A percentile compares a stretch with the other conserved stretches of the same genome.
These are phyloP conservation scores for Juglanconis oblonga DNA, from an alignment of 2,329 filamentous ascomycete genomes.

Conservation along the genomic window DNA sequence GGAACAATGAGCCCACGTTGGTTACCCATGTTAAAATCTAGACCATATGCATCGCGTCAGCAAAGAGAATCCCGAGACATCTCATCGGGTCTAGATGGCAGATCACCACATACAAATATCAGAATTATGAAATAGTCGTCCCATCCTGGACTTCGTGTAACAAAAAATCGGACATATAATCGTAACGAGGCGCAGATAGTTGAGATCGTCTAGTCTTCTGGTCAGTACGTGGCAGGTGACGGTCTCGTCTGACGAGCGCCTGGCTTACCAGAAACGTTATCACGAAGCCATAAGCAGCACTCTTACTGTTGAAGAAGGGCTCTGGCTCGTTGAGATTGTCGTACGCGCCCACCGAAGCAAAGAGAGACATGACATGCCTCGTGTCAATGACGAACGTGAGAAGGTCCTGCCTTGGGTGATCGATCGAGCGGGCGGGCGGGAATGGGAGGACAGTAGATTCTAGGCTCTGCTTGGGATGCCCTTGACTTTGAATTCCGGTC, in stretches of 20 bases:
- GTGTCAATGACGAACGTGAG: background rate
- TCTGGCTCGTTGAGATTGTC: conserved; percentile 15
- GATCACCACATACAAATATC: conserved; percentile 1
- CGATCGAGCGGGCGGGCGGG: too few species aligned
- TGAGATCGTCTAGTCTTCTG: conserved; percentile 1
- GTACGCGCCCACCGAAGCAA: conserved; percentile 5
- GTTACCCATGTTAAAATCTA: conserved; percentile 12
- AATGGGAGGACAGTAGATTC: too few species aligned
- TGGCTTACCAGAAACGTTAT: conserved; percentile 6
- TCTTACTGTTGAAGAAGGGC: conserved; percentile 7
- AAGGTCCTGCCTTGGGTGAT: background rate
- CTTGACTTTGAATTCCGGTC: too few species aligned
- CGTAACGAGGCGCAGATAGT: conserved; percentile 5
- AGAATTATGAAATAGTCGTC: conserved; percentile 11
- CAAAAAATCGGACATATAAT: conserved; percentile 15
- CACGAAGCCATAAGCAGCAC: conserved; percentile 10
- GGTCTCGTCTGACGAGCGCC: background rate
- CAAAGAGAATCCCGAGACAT: background rate
- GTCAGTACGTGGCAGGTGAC: background rate
- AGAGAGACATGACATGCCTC: conserved; percentile 15
- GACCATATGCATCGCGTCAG: too few species aligned
- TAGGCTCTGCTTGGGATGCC: too few species aligned
- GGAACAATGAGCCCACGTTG: conserved; percentile 12
- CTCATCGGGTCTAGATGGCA: too few species aligned
- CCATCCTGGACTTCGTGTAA: conserved; percentile 16